Base-by-base conservation (phyloP, 2,329 filamentous ascomycete genomes). In the Venturia asperata region DNA sequence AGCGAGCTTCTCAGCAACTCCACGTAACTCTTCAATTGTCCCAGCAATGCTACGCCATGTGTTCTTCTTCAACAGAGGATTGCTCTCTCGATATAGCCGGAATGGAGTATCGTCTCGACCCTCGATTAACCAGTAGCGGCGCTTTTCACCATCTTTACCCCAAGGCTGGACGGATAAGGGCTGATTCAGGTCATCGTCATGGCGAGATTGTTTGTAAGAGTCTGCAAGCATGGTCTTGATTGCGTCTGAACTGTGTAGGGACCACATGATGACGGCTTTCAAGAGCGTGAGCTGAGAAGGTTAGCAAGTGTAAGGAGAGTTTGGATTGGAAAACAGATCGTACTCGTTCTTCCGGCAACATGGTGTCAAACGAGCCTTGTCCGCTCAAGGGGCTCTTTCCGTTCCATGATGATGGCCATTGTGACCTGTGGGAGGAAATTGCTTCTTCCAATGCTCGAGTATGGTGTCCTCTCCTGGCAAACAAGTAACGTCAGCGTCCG, bases 1-100 rank as follows among this genome's bases (percentile, higher is more conserved):
- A 3, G 82, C 85, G 11, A 99, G 83, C 74, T 90, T 95, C 62
- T 89, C 85, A 6, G 88, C 88, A 62, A 97, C 79, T 5, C 77
- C 80, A 70, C 85, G 87, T 68, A 97, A 80, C 74, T 97, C 93
- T 5, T 95, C 91, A 61, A 99, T 97, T 61, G 83, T 88, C 7
- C 93, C 91, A 19, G 94, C 94, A 52, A 97, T 87, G 72, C 88
- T 97, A 84, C 91, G 91, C 94, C 94, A 99, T 30, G 90, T 91
- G 67, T 88, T 88, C 58, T 89, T 84, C 72, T 85, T 85, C 41
- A 88, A 83, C 5, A 87, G 86, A 15, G 91, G 89, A 72, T 96
- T 95, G 77, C 90, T 93, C 77, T 99, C 94, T 64, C 94, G 85
- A 75, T 99, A 99, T 56, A 99, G 85, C 68, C 94, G 86, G 76